Evolutionary conservation across 768 basidiomycete species (phyloP).

Genomic region (Chiua virens): DNA sequence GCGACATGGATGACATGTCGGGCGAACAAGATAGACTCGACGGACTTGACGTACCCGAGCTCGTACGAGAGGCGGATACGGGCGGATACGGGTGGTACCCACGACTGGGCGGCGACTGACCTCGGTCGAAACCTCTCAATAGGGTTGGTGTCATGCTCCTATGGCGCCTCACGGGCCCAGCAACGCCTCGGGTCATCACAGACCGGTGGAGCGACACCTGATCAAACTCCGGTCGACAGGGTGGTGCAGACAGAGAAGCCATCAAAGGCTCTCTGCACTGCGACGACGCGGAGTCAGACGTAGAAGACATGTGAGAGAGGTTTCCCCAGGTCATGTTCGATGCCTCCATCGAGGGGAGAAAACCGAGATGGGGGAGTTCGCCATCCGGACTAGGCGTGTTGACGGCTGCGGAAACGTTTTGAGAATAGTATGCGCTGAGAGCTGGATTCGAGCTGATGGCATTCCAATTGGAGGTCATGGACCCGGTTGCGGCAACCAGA

Average conservation of each 20-base stretch:
- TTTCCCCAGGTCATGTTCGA: constrained; percentile 26
- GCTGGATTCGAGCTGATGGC: constrained; percentile 16
- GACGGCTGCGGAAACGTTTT: constrained; percentile 11
- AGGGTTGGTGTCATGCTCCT: constrained; percentile 77
- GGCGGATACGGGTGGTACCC: constrained; percentile 59
- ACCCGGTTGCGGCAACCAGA: constrained; percentile 37
- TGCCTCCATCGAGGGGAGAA: constrained; percentile 22
- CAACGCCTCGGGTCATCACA: constrained; percentile 29
- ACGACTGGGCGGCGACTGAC: constrained; percentile 45
- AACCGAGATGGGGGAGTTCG: constrained; percentile 20
- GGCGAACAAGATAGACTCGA: constrained; percentile 30
- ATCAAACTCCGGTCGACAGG: constrained; percentile 67
- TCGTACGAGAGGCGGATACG: constrained; percentile 27
- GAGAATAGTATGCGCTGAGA: constrained; percentile 23
- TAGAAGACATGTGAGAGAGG: constrained; percentile 13
- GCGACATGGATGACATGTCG: constrained; percentile 23
- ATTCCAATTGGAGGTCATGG: constrained; percentile 17
- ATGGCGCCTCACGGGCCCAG: constrained; percentile 68
- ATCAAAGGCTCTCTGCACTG: constrained; percentile 45
- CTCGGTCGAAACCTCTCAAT: constrained; percentile 50
- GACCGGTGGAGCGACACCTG: constrained; percentile 34
- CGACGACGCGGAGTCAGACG: constrained; percentile 20
- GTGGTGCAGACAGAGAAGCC: constrained; percentile 53
- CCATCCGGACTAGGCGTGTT: constrained; percentile 19
- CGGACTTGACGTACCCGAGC: constrained; percentile 32